Base-by-base conservation (phyloP, 257 asterid genomes). In the Jacaranda mimosifolia region DNA sequence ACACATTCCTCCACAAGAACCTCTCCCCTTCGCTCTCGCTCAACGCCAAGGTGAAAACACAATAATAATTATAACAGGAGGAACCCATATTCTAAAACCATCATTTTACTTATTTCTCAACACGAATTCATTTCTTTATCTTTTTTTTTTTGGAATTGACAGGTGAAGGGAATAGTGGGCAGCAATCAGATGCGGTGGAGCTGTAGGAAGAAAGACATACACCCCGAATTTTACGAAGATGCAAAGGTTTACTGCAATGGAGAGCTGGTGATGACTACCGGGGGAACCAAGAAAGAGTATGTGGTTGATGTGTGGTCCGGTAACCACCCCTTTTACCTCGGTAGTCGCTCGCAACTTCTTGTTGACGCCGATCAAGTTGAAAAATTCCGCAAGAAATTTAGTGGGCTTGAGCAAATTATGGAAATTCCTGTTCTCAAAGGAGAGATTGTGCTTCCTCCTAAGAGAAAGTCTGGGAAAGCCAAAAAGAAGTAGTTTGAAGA, bases 221-320 rank as follows among this genome's bases (percentile, higher is more conserved):
- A 95, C 89, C 99, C 99, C 0, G 69, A 93, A 51, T 95, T 89
- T 83, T 35, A 86, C 78, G 91, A 89, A 1, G 90, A 91, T 36
- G 89, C 99, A 3, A 95, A 90, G 88, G 97, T 95, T 2, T 90
- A 89, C 79, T 95, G 99, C 85, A 95, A 95, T 18, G 96, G 98
- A 0, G 99, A 95, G 85, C 93, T 87, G 53, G 99, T 95, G 66
- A 89, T 91, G 97, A 93, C 99, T 0, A 93, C 99, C 5, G 99
- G 98, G 1, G 99, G 97, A 4, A 91, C 98, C 68, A 95, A 93
- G 85, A 83, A 87, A n/a, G 98, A 95, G 84, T 91, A 95, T 52
- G 91, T 92, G 21, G 94, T 95, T 9, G 98, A 93, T 85, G 98
- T 93, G 40, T 95, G 99, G 99, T 95, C 97, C 10, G 99, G 99